A percentile compares a stretch with the other conserved stretches of the same genome.
Evolutionary conservation across 176 grass and related monocot genomes (phyloP).

Genomic region (Carex pumila): DNA sequence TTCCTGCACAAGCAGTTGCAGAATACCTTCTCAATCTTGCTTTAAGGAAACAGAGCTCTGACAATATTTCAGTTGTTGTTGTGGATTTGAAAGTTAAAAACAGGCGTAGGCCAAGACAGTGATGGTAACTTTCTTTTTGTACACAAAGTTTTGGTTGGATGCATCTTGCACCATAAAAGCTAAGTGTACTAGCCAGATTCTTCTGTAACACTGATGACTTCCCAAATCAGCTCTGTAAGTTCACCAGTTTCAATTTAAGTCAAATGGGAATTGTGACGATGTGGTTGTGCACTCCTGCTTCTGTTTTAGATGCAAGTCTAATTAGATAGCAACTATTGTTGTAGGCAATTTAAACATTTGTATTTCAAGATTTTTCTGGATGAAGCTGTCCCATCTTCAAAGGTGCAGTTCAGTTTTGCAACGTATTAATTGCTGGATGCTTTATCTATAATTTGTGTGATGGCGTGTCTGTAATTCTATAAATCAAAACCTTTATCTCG

Average conservation of each 20-base stretch:
- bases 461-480: neutral
- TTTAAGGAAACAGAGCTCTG: slow-evolving; percentile 37
- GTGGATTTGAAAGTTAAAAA: slow-evolving; percentile 39
- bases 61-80: slow-evolving; percentile 41
- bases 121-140: neutral
- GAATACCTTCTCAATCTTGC: slow-evolving; percentile 26
- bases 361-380: neutral
- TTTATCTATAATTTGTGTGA: neutral
- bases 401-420: neutral
- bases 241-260: neutral
- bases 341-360: neutral
- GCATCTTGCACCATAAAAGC: neutral
- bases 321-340: neutral
- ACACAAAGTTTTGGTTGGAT: neutral
- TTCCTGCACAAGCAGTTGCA: slow-evolving; percentile 36
- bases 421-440: neutral
- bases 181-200: neutral
- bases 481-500: neutral
- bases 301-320: neutral
- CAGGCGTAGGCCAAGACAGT: slow-evolving; percentile 25
- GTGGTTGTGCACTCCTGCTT: neutral
- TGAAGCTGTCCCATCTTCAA: neutral
- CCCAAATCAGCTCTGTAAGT: neutral
- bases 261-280: neutral
- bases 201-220: neutral